phyloP scores from a whole-genome alignment of 2,329 filamentous ascomycete species.

The Graphilbum ipis-grandicollis region DNA sequence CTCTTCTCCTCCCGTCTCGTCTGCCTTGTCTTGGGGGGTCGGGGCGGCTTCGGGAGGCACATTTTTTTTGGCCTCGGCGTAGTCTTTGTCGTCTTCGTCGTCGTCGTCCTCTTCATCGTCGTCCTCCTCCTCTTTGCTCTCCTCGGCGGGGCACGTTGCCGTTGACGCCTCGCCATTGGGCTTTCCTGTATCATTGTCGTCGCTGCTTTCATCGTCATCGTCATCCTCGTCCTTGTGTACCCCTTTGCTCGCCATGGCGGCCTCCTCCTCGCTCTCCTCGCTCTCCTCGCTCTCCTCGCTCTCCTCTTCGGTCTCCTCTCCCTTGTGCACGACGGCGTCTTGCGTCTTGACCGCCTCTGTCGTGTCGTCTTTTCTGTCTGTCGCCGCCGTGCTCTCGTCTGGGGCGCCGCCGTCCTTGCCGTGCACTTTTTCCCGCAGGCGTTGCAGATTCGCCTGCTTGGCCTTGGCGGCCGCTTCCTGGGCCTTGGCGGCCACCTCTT shows the following conservation, averaged over 20 bases:
- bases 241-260: background rate
- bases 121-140: constrained; percentile 1
- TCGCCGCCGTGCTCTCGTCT: constrained; percentile 4
- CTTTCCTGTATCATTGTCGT: constrained; percentile 8
- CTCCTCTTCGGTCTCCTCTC: background rate
- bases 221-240: background rate
- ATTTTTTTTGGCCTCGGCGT: background rate
- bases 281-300: constrained; percentile 1
- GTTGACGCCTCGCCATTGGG: constrained; percentile 13
- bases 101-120: constrained; percentile 3
- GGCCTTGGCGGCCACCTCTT: constrained; percentile 39
- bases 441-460: constrained; percentile 38
- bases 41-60: no score
- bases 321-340: constrained; percentile 1
- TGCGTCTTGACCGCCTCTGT: background rate
- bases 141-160: no score
- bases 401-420: constrained; percentile 20
- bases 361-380: background rate
- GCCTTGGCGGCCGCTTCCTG: constrained; percentile 50
- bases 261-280: constrained; percentile 7
- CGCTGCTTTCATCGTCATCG: background rate
- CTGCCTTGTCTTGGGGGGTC: no score
- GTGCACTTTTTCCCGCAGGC: constrained; percentile 35
- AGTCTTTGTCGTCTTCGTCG: background rate
- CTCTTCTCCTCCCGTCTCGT: no score